A percentile compares a stretch with the other conserved stretches of the same genome.
Evolutionary conservation across 495 filamentous ascomycete species (phyloP).

Genomic region (Hypoxylon trugodes): DNA sequence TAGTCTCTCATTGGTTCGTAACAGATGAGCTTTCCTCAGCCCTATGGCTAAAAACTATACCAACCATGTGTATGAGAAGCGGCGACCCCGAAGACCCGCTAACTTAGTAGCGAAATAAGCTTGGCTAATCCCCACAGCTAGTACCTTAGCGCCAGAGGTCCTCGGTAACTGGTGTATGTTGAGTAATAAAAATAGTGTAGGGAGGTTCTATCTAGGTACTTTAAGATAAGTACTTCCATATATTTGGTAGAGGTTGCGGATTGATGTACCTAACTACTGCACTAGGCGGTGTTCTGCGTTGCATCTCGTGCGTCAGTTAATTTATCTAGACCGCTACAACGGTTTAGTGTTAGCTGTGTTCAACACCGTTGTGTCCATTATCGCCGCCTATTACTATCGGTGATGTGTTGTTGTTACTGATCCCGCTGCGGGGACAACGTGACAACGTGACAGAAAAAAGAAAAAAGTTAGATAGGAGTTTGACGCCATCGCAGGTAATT

Average conservation of each 20-base stretch:
- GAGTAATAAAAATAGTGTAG: too few relatives aligned
- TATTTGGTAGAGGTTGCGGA: too few relatives aligned
- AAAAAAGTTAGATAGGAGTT: slow-evolving; percentile 13
- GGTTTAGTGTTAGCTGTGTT: slow-evolving; percentile 3
- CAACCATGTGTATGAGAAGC: slow-evolving; percentile 21
- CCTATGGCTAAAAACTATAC: slow-evolving; percentile 20
- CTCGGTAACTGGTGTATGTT: neutral
- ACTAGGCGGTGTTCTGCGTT: slow-evolving; percentile 16
- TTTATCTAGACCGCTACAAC: slow-evolving; percentile 39
- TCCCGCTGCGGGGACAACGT: slow-evolving; percentile 16
- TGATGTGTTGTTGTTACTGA: neutral
- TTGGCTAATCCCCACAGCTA: slow-evolving; percentile 6
- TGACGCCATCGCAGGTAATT: slow-evolving; percentile 40
- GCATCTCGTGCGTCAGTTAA: slow-evolving; percentile 37
- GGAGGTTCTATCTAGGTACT: too few relatives aligned
- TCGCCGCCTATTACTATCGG: slow-evolving; percentile 18
- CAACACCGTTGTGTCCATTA: slow-evolving; percentile 1
- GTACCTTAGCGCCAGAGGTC: neutral
- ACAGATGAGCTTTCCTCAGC: slow-evolving; percentile 24
- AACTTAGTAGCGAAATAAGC: slow-evolving; percentile 5
- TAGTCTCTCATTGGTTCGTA: slow-evolving; percentile 25
- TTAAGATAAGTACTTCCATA: too few relatives aligned
- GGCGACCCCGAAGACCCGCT: slow-evolving; percentile 39
- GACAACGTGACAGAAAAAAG: too few relatives aligned
- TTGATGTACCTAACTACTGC: too few relatives aligned